These are phyloP conservation scores for Mortierella sp. DNA, from an alignment of 371 early-diverging fungal genomes.

Conservation along the genomic window DNA sequence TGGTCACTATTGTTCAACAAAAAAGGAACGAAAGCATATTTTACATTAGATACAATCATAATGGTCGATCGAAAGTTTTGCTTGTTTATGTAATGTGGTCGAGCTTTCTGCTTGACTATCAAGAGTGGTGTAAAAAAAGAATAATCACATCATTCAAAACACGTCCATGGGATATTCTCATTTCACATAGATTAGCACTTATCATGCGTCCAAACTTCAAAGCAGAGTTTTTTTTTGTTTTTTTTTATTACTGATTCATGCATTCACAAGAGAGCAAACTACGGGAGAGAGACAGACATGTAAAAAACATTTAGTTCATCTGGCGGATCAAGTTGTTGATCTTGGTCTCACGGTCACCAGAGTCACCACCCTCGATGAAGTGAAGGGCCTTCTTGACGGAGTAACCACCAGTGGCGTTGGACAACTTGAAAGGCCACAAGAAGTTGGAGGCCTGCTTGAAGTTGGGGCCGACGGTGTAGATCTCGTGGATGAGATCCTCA, in stretches of 20 bases:
- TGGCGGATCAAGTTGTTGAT: constrained; percentile 96
- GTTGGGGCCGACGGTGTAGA: constrained; percentile 98
- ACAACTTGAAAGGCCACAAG: constrained; percentile 99
- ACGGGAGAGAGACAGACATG: neutral
- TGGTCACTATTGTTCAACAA: constrained; percentile 4
- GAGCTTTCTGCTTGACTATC: too few species aligned
- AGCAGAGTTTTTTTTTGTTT: constrained; percentile 25
- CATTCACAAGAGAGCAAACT: constrained; percentile 30
- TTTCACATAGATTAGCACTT: too few species aligned
- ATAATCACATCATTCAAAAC: neutral
- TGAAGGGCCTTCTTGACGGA: constrained; percentile 94
- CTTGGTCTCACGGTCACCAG: constrained; percentile 96
- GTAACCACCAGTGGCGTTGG: constrained; percentile 98
- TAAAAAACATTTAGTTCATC: constrained; percentile 85
- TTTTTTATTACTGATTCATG: constrained; percentile 16
- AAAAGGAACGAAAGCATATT: neutral
- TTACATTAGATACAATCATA: neutral
- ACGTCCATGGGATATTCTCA: neutral
- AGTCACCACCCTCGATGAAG: constrained; percentile 99
- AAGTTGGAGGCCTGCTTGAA: constrained; percentile 99
- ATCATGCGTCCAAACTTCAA: neutral
- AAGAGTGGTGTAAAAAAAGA: neutral
- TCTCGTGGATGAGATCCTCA: constrained; percentile 99
- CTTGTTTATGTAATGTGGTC: neutral
- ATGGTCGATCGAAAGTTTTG: neutral